Evolutionary conservation across 225 moss, liverwort and hornwort species (phyloP).

Genomic region (Neckera pumila): DNA sequence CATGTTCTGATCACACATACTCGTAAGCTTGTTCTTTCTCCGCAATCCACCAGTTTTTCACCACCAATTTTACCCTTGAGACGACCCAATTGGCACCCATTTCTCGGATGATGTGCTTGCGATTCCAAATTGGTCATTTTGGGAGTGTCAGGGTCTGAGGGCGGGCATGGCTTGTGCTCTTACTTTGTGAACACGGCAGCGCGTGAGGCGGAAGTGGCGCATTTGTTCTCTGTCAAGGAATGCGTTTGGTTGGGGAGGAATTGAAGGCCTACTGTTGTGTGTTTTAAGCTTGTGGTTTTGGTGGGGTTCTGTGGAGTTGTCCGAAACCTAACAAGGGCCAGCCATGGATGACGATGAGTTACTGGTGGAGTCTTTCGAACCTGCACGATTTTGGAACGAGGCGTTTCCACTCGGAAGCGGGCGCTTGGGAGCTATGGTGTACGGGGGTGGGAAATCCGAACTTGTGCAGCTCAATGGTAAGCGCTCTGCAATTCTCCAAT

Average conservation of each 20-base stretch:
- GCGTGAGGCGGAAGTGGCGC: not conserved
- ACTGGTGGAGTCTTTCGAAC: slow-evolving; percentile 66
- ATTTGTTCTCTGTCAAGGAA: not conserved
- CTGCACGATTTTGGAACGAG: slow-evolving; percentile 70
- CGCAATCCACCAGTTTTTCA: not conserved
- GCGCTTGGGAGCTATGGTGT: slow-evolving; percentile 87
- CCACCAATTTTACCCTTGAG: not conserved
- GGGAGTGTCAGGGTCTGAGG: not conserved
- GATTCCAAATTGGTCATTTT: not conserved
- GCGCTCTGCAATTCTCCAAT: not conserved
- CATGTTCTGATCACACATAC: not conserved
- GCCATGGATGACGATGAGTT: slow-evolving; percentile 39
- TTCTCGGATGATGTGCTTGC: not conserved
- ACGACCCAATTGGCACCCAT: not conserved
- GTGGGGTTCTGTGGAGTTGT: not conserved
- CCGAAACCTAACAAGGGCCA: not conserved
- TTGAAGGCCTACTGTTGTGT: not conserved
- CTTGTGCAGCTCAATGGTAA: slow-evolving; percentile 83
- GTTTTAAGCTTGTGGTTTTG: not conserved
- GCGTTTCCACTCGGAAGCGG: slow-evolving; percentile 92
- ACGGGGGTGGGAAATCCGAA: slow-evolving; percentile 66
- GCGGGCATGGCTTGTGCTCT: not conserved
- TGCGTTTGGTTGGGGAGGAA: not conserved
- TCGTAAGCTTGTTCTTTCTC: not conserved
- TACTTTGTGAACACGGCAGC: not conserved